Evolutionary conservation across 441 rosid genomes (phyloP), one percentile per base, ranked within the genome.

Genomic region (Jatropha podagrica): DNA sequence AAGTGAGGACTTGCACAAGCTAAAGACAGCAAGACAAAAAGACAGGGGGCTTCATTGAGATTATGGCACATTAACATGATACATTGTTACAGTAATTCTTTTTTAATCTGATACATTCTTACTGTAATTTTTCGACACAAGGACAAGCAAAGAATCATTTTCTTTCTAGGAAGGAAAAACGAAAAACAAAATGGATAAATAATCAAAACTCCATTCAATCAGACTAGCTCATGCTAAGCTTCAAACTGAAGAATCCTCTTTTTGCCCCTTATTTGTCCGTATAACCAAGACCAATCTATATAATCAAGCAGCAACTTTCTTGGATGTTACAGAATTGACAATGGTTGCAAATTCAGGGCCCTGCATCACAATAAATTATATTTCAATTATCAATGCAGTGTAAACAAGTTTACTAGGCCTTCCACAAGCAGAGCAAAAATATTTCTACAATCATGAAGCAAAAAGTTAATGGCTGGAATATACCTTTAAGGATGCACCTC

Each of bases 401-500:
- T 26, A 7, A 26, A 17, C 32, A 56, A 49, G 18, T 55, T 54
- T 58, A 37, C 42, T 48, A 63, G 56, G 42, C 10, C 61, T 48
- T 68, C 15, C 54, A 42, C 15, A 65, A 32, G 52, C 14, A 44
- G 17, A 20, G 20, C 15, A 66, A 12, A 17, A 11, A 9, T 4
- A 15, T 26, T 72, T 10, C 14, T 44, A 27, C 18, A 48, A 71
- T 66, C 49, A 23, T 23, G 55, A 76, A 69, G 48, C 11, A 52
- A 44, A 65, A 40, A 2, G 51, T 62, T 48, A 55, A 51, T 13
- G 7, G 72, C 58, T 32, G 74, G 2, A 65, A 46, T 56, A 56
- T 87, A 96, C 97, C 96, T 94, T 94, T 84, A 96, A 85, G 78
- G 99, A 96, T 72, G 98, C 98, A 74, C 99, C 99, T 7, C 97